Conservation (phyloP, 306 rosid genomes). For the Lathyrus sativus region DNA sequence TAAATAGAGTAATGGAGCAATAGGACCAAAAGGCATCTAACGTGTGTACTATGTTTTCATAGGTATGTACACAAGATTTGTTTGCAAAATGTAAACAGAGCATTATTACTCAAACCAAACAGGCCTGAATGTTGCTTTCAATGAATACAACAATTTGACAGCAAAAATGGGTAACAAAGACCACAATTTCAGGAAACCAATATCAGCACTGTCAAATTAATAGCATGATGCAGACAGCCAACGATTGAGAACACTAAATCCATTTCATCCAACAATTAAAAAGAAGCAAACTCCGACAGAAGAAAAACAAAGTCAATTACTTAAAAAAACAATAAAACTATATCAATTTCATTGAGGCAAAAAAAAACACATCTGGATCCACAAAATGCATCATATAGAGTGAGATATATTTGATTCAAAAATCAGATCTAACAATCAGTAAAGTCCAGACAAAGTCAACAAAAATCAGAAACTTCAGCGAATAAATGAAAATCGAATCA, state of each 20-base stretch:
- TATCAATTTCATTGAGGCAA: not conserved
- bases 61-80: not conserved
- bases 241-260: not conserved
- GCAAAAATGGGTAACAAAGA: not conserved
- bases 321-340: not conserved
- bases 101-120: not conserved
- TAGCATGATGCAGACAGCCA: not conserved
- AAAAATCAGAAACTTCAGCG: not conserved
- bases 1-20: not conserved
- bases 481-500: not conserved
- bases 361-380: constrained; percentile 9
- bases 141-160: constrained; percentile 10
- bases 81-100: not conserved
- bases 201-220: not conserved
- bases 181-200: not conserved
- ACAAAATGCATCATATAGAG: not conserved
- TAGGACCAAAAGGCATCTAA: not conserved
- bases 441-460: not conserved
- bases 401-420: not conserved
- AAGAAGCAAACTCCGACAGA: not conserved
- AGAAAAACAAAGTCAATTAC: not conserved
- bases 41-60: not conserved
- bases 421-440: constrained; percentile 20
- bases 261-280: not conserved
- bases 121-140: not conserved